A percentile compares a stretch with the other conserved stretches of the same genome.
Conservation (phyloP, 768 basidiomycete genomes). For the Naganishia vaughanmartiniae region DNA sequence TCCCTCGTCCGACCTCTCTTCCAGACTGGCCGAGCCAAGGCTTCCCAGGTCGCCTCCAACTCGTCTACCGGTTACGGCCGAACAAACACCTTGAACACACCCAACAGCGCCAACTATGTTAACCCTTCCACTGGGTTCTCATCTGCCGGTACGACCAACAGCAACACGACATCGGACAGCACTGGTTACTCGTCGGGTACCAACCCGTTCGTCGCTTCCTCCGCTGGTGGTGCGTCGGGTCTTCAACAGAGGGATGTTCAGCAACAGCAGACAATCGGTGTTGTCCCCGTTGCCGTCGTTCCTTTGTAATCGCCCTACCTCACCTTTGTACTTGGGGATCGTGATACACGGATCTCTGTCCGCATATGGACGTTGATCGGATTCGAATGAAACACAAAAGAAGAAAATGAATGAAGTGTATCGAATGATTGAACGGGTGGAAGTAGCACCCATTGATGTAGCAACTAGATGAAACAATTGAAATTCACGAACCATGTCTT, state of each 20-base stretch:
- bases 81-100: slow-evolving; percentile 17
- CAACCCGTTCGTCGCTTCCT: slow-evolving; percentile 17
- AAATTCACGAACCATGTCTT: neutral
- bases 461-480: slow-evolving; percentile 1
- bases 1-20: slow-evolving; percentile 76
- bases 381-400: neutral
- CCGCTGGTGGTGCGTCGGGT: neutral
- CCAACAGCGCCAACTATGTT: slow-evolving; percentile 40
- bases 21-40: slow-evolving; percentile 55
- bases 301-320: neutral
- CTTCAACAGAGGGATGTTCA: neutral
- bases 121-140: slow-evolving; percentile 50
- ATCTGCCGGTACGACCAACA: slow-evolving; percentile 38
- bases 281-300: neutral
- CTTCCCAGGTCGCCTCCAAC: slow-evolving; percentile 15
- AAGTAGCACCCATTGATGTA: neutral
- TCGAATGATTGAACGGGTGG: neutral
- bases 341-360: neutral
- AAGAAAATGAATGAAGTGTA: neutral
- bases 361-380: neutral
- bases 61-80: slow-evolving; percentile 14
- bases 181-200: slow-evolving; percentile 29
- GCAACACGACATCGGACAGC: neutral
- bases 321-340: neutral
- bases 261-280: neutral